These are phyloP conservation scores for Blastobotrys proliferans DNA, from an alignment of 1,139 yeast species.

Conservation along the genomic window DNA sequence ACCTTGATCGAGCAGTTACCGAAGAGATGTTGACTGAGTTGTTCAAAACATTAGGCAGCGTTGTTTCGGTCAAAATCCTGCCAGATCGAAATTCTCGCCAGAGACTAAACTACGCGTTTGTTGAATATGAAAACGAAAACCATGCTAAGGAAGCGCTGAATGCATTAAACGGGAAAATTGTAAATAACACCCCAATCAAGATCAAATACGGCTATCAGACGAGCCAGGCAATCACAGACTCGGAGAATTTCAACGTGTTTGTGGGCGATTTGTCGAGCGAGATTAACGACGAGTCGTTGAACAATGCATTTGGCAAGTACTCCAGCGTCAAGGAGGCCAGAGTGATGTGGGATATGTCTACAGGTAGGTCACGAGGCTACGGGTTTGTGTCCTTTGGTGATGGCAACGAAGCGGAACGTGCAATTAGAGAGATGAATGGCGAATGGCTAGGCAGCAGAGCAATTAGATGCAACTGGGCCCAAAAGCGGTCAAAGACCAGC, in stretches of 20 bases:
- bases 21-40: conserved; percentile 60
- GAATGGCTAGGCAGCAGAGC: conserved; percentile 67
- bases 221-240: conserved; percentile 56
- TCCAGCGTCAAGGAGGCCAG: conserved; percentile 50
- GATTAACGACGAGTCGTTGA: conserved; percentile 54
- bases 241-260: conserved; percentile 66
- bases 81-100: conserved; percentile 64
- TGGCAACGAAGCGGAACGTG: conserved; percentile 58
- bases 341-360: conserved; percentile 36
- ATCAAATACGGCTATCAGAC: conserved; percentile 86
- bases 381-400: conserved; percentile 66
- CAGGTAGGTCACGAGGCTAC: conserved; percentile 53
- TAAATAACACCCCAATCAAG: conserved; percentile 37
- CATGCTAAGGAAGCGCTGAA: conserved; percentile 62
- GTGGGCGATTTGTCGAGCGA: conserved; percentile 73
- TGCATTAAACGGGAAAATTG: conserved; percentile 51
- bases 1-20: conserved; percentile 58
- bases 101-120: conserved; percentile 78
- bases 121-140: conserved; percentile 60
- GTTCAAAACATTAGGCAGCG: conserved; percentile 58
- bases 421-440: conserved; percentile 77
- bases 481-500: too few relatives aligned
- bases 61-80: conserved; percentile 47
- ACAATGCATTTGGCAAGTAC: conserved; percentile 49
- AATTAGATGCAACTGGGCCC: conserved; percentile 86